Percentiles rank a stretch among this genome's conserved stretches.
phyloP scores from a whole-genome alignment of 441 rosid species.

The Biscutella laevigata region DNA sequence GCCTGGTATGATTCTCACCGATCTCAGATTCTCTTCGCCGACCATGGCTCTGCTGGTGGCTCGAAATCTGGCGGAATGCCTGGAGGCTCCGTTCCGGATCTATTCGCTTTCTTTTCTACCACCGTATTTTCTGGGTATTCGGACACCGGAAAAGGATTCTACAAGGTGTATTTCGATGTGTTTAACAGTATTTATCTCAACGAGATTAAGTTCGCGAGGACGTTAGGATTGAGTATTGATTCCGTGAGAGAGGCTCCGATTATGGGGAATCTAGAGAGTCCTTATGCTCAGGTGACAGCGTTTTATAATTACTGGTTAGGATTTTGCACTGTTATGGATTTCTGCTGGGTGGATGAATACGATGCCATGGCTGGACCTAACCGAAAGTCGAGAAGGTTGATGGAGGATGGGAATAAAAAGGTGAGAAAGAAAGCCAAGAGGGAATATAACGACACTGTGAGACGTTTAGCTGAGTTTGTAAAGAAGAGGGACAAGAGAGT shows the following conservation, averaged over 20 bases:
- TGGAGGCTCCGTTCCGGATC: conserved; percentile 46
- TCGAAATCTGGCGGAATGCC: conserved; percentile 34
- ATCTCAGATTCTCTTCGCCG: conserved; percentile 86
- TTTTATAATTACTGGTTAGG: conserved; percentile 84
- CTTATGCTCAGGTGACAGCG: conserved; percentile 69
- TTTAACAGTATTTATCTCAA: conserved; percentile 50
- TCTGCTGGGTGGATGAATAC: conserved; percentile 76
- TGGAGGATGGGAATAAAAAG: conserved; percentile 97
- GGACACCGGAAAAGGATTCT: conserved; percentile 73
- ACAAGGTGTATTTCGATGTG: conserved; percentile 70
- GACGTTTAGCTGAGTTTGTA: conserved; percentile 72
- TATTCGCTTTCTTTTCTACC: conserved; percentile 69
- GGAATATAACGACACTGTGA: conserved; percentile 76
- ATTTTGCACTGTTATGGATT: conserved; percentile 77
- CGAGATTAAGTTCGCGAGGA: conserved; percentile 56
- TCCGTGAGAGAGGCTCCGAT: conserved; percentile 61
- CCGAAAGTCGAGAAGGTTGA: conserved; percentile 62
- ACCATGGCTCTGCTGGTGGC: conserved; percentile 32
- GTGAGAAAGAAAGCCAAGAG: conserved; percentile 72
- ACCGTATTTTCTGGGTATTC: conserved; percentile 61
- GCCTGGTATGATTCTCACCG: conserved; percentile 96
- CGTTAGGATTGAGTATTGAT: conserved; percentile 52
- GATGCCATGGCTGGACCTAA: conserved; percentile 69
- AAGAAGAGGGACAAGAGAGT: conserved; percentile 97
- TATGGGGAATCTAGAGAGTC: conserved; percentile 78